Evolutionary conservation across 257 asterid genomes (phyloP), one percentile per base, ranked within the genome.

Genomic region (Solanum sejunctum): DNA sequence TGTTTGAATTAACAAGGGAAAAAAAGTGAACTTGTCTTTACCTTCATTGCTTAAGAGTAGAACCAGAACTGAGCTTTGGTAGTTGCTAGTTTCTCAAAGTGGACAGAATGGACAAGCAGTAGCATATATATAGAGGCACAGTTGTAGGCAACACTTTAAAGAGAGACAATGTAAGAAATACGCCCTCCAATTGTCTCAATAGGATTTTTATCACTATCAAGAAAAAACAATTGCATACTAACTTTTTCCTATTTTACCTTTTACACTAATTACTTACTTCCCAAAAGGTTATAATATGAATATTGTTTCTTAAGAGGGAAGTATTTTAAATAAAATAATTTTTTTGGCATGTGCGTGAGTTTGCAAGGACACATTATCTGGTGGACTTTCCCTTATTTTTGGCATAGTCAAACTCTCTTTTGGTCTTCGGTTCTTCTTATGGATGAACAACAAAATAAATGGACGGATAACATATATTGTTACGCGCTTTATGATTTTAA

Each of bases 291-390:
- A 32, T 32, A 32, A 58, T 20, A 58, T 58, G 28, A 1, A 58
- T 58, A 0, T 58, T 58, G 5, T 58, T n/a, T 58, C 12, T 58
- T 9, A 2, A 58, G 10, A 20, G 13, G n/a, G 23, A 21, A 8
- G 36, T 13, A 49, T 12, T 49, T 75, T 12, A 23, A 51, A 77
- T 16, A 23, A 51, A 51, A 49, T 51, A 77, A 47, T n/a, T 84
- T 86, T 60, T 28, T 28, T 54, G 63, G 26, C 90, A 86, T 61
- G 88, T 88, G 82, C 82, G 82, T 52, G 82, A 77, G 23, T 51
- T 51, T 26, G 36, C 63, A 51, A 49, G 47, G 63, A 51, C 82
- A 77, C 47, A 21, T 45, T 77, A 63, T 77, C 82, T 77, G 63
- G 45, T 77, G 45, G 82, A 49, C 63, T 77, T 75, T 77, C 16